These are phyloP conservation scores for Chrysanthemum makinoi DNA, from an alignment of 129 eudicot species.

Conservation along the genomic window DNA sequence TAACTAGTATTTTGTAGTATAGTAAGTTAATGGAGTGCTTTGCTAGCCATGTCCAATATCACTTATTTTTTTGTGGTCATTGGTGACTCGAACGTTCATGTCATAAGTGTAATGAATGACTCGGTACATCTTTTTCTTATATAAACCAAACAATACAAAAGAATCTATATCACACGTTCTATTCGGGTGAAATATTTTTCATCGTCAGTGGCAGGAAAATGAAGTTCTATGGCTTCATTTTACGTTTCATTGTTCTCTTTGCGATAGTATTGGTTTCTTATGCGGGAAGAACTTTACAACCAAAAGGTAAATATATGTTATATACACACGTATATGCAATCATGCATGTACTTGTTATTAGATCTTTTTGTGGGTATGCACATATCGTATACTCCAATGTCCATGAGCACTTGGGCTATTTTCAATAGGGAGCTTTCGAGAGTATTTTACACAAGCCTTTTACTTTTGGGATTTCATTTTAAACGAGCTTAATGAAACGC, in stretches of 20 bases:
- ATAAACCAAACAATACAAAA: background rate
- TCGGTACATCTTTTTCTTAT: background rate
- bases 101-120: background rate
- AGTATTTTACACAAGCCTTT: too few relatives aligned
- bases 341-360: background rate
- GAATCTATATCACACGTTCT: background rate
- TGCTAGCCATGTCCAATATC: background rate
- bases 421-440: too few relatives aligned
- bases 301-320: background rate
- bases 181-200: background rate
- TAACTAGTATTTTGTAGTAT: background rate
- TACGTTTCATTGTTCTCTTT: background rate
- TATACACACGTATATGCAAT: background rate
- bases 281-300: slow-evolving; percentile 4
- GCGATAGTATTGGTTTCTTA: background rate
- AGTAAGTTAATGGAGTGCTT: too few relatives aligned
- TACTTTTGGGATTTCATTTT: too few relatives aligned
- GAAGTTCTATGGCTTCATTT: slow-evolving; percentile 3
- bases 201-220: background rate
- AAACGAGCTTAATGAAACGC: too few relatives aligned
- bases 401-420: background rate
- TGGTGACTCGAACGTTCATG: background rate
- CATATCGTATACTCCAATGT: background rate
- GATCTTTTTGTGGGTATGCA: background rate
- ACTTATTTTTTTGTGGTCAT: background rate